Evolutionary conservation across 1,284 basidiomycete species (phyloP), one percentile per base, ranked within the genome.

Genomic region (Cutaneotrichosporon arboriforme): DNA sequence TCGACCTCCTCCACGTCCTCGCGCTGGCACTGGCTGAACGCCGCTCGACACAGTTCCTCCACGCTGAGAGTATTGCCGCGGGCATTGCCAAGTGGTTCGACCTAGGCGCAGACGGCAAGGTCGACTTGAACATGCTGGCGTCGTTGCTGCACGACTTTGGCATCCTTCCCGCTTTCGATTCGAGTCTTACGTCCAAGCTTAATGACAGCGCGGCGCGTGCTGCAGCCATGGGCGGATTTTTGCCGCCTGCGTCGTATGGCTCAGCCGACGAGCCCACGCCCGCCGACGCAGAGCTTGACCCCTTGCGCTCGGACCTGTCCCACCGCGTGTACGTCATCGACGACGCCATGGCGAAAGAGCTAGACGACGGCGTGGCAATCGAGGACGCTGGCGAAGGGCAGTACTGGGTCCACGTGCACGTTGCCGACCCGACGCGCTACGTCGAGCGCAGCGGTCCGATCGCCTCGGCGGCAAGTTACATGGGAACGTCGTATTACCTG

Each of bases 321-420:
- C 73, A 87, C 51, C 84, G 84, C 0, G 90, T 92, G 1, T 97
- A 86, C 71, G 87, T 97, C 17, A 86, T 99, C 51, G 96, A 99
- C 69, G 89, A 92, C 61, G 67, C 78, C 0, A 70, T 66, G 5
- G 93, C 96, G 0, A 77, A 86, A 62, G 96, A 99, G 71, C 81
- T 98, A 23, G 96, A 99, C 66, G 96, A 99, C 70, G 96, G 91
- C 1, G 68, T 99, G 34, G 94, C 92, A 0, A 69, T 97, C 44
- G 88, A 93, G 59, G 62, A 74, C 2, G 77, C 84, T 18, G 76
- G 75, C 2, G 81, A 83, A 3, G 81, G 78, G 15, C 77, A 77
- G 53, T 65, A 77, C 48, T 98, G 96, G 96, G 67, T 96, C 14
- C 94, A 97, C 65, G 79, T 88, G 17, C 94, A 98, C 68, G 81